phyloP scores from a whole-genome alignment of 1,139 yeast species.

The Yamadazyma diddensiae region DNA sequence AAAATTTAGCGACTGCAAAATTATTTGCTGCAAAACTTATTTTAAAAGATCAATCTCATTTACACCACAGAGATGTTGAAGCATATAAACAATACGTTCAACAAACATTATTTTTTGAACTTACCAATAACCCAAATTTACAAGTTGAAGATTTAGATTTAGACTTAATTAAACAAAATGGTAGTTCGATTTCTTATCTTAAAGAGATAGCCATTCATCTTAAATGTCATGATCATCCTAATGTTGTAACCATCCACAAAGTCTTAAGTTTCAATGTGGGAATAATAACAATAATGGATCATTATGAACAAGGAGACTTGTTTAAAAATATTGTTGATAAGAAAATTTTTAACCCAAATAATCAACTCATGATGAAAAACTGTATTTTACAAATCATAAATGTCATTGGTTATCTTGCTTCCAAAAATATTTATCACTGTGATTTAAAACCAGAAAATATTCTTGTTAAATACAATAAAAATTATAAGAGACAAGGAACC shows the following conservation, averaged over 20 bases:
- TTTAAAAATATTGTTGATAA: constrained; percentile 56
- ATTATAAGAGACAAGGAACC: constrained; percentile 20
- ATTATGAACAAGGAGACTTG: constrained; percentile 77
- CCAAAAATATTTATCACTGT: constrained; percentile 72
- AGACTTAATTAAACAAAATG: constrained; percentile 40
- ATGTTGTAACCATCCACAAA: constrained; percentile 70
- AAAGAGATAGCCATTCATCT: constrained; percentile 74
- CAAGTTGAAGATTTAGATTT: constrained; percentile 32
- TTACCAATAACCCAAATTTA: constrained; percentile 10
- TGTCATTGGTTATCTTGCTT: constrained; percentile 69
- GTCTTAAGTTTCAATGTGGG: constrained; percentile 62
- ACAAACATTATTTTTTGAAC: constrained; percentile 28
- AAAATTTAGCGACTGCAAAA: constrained; percentile 48
- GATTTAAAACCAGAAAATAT: constrained; percentile 92
- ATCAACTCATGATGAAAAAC: constrained; percentile 53
- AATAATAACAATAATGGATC: constrained; percentile 66
- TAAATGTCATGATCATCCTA: constrained; percentile 73
- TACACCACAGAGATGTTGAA: constrained; percentile 22
- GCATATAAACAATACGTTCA: constrained; percentile 34
- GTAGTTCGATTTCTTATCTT: constrained; percentile 44
- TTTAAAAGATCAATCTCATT: constrained; percentile 40
- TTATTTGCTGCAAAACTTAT: constrained; percentile 74
- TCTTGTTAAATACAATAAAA: constrained; percentile 44
- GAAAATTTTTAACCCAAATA: constrained; percentile 17
- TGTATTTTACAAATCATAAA: constrained; percentile 76